Percentiles rank a stretch among this genome's conserved stretches.
These are phyloP conservation scores for Epichloe gansuensis DNA, from an alignment of 2,329 filamentous ascomycete genomes.

Conservation along the genomic window DNA sequence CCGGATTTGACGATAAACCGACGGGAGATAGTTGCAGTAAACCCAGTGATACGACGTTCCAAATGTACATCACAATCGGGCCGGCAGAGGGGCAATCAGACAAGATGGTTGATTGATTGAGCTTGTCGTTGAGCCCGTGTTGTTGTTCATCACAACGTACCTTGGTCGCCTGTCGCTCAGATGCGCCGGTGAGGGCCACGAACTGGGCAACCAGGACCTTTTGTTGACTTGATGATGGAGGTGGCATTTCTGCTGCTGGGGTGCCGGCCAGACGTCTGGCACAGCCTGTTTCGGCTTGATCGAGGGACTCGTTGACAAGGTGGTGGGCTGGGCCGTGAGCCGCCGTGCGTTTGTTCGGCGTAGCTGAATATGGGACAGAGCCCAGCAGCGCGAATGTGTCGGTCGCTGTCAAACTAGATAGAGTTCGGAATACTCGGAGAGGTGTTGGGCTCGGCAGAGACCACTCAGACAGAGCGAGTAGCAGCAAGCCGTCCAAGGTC, in stretches of 20 bases:
- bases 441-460: neutral
- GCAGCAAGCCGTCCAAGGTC: conserved; percentile 1
- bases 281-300: neutral
- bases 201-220: conserved; percentile 30
- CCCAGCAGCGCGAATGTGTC: neutral
- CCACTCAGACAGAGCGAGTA: neutral
- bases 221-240: conserved; percentile 24
- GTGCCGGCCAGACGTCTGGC: neutral
- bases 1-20: neutral
- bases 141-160: conserved; percentile 22
- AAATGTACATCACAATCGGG: neutral
- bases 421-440: neutral
- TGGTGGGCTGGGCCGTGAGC: neutral
- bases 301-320: neutral
- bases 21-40: neutral
- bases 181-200: conserved; percentile 28
- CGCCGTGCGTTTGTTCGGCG: neutral
- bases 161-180: conserved; percentile 30
- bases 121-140: neutral
- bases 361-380: neutral
- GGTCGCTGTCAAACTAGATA: neutral
- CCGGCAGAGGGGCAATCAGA: neutral
- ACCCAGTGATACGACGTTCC: neutral
- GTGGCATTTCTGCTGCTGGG: conserved; percentile 22
- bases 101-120: neutral